Evolutionary conservation across 768 basidiomycete genomes (phyloP).

Genomic region (Exidia glandulosa): DNA sequence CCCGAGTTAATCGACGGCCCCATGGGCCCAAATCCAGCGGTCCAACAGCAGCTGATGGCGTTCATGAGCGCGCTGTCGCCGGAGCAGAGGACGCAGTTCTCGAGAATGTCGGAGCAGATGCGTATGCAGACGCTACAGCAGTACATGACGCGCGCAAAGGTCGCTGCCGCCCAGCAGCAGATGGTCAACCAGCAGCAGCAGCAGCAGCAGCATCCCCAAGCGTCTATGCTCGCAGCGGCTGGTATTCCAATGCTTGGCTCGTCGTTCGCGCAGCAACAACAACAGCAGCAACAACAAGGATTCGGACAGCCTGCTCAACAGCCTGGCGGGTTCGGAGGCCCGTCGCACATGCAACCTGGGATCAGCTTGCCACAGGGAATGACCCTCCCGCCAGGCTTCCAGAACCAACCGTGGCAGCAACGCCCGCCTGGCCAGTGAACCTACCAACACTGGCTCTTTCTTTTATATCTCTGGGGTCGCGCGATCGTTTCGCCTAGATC

Average conservation of each 20-base stretch:
- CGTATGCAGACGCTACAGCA: neutral
- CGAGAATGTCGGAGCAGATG: neutral
- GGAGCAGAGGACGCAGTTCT: neutral
- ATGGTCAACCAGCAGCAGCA: constrained; percentile 2
- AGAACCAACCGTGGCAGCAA: too few species aligned
- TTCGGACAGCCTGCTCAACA: neutral
- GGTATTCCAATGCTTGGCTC: constrained; percentile 7
- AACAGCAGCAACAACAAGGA: constrained; percentile 10
- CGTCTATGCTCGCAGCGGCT: constrained; percentile 6
- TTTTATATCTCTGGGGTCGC: too few species aligned
- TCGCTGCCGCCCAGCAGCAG: constrained; percentile 8
- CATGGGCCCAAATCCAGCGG: neutral
- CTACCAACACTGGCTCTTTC: too few species aligned
- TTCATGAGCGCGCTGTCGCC: neutral
- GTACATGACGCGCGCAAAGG: too few species aligned
- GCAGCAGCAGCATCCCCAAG: constrained; percentile 11
- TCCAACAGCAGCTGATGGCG: neutral
- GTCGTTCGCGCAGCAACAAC: constrained; percentile 15
- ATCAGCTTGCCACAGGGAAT: neutral
- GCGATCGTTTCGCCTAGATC: too few species aligned
- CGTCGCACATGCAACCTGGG: neutral
- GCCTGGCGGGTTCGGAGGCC: neutral
- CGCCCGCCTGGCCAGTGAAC: too few species aligned
- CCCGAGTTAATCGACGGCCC: neutral
- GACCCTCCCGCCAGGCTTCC: neutral